Evolutionary conservation across 1,284 basidiomycete genomes (phyloP), one percentile per base, ranked within the genome.

Genomic region (Cutaneotrichosporon sp.): DNA sequence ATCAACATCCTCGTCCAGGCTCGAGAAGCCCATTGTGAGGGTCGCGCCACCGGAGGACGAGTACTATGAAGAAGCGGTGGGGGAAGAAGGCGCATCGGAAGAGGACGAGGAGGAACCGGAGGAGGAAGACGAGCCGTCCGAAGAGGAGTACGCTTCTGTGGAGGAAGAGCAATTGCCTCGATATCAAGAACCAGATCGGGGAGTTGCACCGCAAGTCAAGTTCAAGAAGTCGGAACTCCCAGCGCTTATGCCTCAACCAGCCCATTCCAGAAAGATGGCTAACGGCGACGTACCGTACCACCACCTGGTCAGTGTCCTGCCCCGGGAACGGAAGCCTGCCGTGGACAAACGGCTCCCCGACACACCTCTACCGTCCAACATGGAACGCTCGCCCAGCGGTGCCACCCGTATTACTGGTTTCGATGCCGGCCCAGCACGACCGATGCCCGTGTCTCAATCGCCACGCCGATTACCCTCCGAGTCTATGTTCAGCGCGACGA

Each of bases 381-480:
- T 66, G 2, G 65, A 67, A 46, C 54, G 60, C 2, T 47, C 59
- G 5, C 52, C 58, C 11, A 55, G 55, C 29, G 65, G 65, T n/a
- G 55, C 58, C n/a, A 63, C 56, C 27, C 65, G 66, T 17, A 59
- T 67, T 27, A 69, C 62, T 12, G 67, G 67, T 2, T 69, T 69
- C 38, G 64, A 67, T 46, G 67, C 66, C n/a, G 55, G 12, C 38
- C 60, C 34, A 38, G 61, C 46, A 5, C 55, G 51, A 26, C 37
- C 47, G 11, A 45, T 38, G 17, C 31, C 38, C 12, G 31, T 24
- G 46, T 37, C 49, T 3, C 39, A 16, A 20, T 41, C 17, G 27
- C 14, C 7, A 4, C 14, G 10, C 6, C 31, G 46, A 3, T n/a
- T 32, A 5, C 31, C 33, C 1, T 32, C 51, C 12, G 47, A 46